Evolutionary conservation across 2,329 filamentous ascomycete species (phyloP).

Genomic region (Seiridium cupressi): DNA sequence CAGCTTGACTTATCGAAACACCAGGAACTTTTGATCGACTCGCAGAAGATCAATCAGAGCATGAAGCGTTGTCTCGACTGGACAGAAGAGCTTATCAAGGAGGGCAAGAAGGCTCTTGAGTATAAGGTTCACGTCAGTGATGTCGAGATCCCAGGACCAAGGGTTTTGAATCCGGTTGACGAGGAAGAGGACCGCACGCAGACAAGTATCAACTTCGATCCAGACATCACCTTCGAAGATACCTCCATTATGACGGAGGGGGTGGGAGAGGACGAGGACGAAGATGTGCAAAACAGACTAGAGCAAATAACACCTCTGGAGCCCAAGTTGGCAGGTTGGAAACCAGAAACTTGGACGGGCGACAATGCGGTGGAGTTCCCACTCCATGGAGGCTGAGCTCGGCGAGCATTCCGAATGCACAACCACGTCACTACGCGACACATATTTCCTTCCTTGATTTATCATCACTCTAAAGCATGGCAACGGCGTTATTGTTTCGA

Average conservation of each 20-base stretch:
- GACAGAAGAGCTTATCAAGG: slow-evolving; percentile 87
- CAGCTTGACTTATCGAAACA: slow-evolving; percentile 84
- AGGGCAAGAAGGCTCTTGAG: slow-evolving; percentile 82
- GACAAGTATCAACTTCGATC: slow-evolving; percentile 8
- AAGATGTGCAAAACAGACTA: neutral
- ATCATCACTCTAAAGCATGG: neutral
- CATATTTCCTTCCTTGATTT: neutral
- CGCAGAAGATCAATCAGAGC: slow-evolving; percentile 93
- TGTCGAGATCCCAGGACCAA: slow-evolving; percentile 70
- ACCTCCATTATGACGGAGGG: slow-evolving; percentile 23
- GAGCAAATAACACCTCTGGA: neutral
- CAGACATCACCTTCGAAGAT: slow-evolving; percentile 4
- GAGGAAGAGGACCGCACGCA: slow-evolving; percentile 45
- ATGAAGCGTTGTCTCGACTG: slow-evolving; percentile 85
- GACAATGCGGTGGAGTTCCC: too few species aligned
- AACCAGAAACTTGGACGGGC: slow-evolving; percentile 10
- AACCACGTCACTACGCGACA: neutral
- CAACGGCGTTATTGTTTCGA: neutral
- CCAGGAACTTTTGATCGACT: slow-evolving; percentile 82
- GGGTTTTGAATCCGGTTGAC: slow-evolving; percentile 69
- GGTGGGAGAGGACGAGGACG: too few species aligned
- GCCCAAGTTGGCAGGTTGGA: slow-evolving; percentile 20
- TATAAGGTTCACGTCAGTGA: slow-evolving; percentile 80
- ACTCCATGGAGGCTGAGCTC: neutral
- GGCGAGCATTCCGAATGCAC: neutral